A percentile compares a stretch with the other conserved stretches of the same genome.
Conservation (phyloP, 192 early-diverging fungal species). For the Backusella australiensis region DNA sequence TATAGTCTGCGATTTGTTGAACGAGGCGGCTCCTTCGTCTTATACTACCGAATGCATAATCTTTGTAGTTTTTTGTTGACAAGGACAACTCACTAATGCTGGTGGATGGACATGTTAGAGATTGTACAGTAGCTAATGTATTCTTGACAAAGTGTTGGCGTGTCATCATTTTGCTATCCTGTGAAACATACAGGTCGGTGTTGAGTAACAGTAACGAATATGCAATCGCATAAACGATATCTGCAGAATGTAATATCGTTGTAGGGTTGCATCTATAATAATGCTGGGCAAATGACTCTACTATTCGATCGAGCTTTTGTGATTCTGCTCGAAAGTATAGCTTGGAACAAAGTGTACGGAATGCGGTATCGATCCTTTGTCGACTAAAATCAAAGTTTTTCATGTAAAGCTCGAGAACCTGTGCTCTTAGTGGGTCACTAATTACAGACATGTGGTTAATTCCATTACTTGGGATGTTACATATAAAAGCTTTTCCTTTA, state of each 20-base stretch:
- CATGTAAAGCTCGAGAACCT: conserved; percentile 67
- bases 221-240: conserved; percentile 83
- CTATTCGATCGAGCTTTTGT: conserved; percentile 84
- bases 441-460: not conserved
- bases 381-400: conserved; percentile 68
- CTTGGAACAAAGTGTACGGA: conserved; percentile 62
- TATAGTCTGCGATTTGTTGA: not conserved
- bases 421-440: conserved; percentile 5
- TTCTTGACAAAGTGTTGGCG: conserved; percentile 70
- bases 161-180: conserved; percentile 64
- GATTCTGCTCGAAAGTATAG: conserved; percentile 83
- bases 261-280: conserved; percentile 79
- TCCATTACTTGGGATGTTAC: not conserved
- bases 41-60: conserved; percentile 5
- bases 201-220: conserved; percentile 87
- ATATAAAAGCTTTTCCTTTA: conserved; percentile 20
- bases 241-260: conserved; percentile 30
- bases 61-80: not conserved
- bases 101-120: not conserved
- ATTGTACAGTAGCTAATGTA: conserved; percentile 42
- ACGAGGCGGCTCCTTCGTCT: not conserved
- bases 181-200: conserved; percentile 88
- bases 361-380: conserved; percentile 71
- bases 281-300: conserved; percentile 71
- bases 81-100: not conserved